Percentiles rank a stretch among this genome's conserved stretches.
These are phyloP conservation scores for Periconia macrospinosa DNA, from an alignment of 2,329 filamentous ascomycete species.

Conservation along the genomic window DNA sequence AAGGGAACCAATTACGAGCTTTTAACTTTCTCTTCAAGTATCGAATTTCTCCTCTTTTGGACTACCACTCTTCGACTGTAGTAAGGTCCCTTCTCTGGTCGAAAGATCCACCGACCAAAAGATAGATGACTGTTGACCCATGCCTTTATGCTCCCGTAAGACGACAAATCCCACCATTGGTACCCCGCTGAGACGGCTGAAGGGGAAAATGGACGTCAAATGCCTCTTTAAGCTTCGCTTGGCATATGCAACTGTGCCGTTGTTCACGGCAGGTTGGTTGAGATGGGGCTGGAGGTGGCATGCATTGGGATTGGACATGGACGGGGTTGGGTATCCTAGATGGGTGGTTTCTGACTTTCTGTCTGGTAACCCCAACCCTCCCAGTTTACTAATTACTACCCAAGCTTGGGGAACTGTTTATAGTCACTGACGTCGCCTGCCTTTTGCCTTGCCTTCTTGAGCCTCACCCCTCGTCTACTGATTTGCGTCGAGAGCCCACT, in stretches of 20 bases:
- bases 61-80: background rate
- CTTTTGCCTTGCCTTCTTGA: slow-evolving; percentile 10
- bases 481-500: slow-evolving; percentile 11
- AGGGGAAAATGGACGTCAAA: slow-evolving; percentile 15
- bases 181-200: background rate
- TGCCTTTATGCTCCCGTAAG: background rate
- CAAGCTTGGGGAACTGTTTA: slow-evolving; percentile 18
- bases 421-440: slow-evolving; percentile 21
- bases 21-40: background rate
- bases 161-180: slow-evolving; percentile 2
- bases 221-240: slow-evolving; percentile 21
- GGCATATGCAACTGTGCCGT: slow-evolving; percentile 34
- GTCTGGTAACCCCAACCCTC: slow-evolving; percentile 14
- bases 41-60: background rate
- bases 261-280: slow-evolving; percentile 17
- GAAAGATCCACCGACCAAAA: slow-evolving; percentile 16
- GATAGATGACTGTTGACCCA: background rate
- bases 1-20: slow-evolving; percentile 6
- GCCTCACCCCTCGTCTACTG: slow-evolving; percentile 13
- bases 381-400: background rate
- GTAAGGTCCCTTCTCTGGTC: background rate
- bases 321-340: slow-evolving; percentile 16
- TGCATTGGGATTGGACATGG: background rate
- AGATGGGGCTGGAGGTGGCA: background rate
- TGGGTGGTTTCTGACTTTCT: slow-evolving; percentile 16